phyloP scores from a whole-genome alignment of 139 green algal species.

The Coccomyxa sp. region DNA sequence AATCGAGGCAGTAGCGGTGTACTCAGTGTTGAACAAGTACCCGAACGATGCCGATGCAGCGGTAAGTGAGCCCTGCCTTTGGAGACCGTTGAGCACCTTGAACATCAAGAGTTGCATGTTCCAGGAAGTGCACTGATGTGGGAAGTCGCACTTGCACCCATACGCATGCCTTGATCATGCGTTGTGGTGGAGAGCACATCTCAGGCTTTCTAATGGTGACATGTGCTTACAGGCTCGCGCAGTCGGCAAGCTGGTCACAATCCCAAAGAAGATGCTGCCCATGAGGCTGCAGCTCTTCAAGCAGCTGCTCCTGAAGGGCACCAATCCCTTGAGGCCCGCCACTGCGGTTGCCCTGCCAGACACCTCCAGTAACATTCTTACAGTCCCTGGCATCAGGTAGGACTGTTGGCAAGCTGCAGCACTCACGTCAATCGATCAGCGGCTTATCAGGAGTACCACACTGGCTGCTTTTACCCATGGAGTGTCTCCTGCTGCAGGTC shows the following conservation, averaged over 20 bases:
- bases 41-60: constrained; percentile 19
- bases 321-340: background rate
- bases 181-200: too few relatives aligned
- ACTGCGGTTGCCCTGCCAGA: constrained; percentile 1
- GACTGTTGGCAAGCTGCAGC: background rate
- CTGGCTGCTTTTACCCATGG: too few relatives aligned
- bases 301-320: constrained; percentile 15
- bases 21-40: constrained; percentile 43
- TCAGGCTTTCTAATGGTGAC: too few relatives aligned
- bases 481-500: too few relatives aligned
- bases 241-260: constrained; percentile 33
- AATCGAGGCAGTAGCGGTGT: constrained; percentile 55
- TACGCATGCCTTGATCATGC: too few relatives aligned
- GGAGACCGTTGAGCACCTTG: too few relatives aligned
- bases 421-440: background rate
- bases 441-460: background rate
- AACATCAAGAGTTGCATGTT: too few relatives aligned
- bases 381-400: background rate
- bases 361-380: background rate
- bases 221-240: constrained; percentile 32
- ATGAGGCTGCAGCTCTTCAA: constrained; percentile 38
- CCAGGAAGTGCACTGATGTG: too few relatives aligned
- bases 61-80: background rate
- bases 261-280: constrained; percentile 65
- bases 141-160: too few relatives aligned